Conservation (phyloP, 371 early-diverging fungal genomes). For the Encephalitozoon hellem region DNA sequence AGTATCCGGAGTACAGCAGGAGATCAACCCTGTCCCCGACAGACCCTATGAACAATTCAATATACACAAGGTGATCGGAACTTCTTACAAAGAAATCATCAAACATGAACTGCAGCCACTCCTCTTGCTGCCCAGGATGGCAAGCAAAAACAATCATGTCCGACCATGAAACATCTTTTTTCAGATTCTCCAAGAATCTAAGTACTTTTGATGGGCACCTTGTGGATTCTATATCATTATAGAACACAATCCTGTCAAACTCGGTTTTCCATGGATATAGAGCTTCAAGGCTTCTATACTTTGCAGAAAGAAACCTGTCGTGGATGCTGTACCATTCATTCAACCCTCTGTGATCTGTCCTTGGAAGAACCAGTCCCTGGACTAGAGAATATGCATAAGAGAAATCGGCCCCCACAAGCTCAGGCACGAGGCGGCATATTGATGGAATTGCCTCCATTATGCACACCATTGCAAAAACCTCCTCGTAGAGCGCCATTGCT, state of each 20-base stretch:
- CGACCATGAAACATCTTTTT: background rate
- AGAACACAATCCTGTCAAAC: conserved; percentile 6
- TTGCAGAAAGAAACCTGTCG: background rate
- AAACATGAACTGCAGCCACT: conserved; percentile 20
- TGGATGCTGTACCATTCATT: background rate
- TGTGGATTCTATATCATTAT: background rate
- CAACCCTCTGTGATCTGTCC: background rate
- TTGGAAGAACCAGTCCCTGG: background rate
- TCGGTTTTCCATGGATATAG: background rate
- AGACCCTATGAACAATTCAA: conserved; percentile 8
- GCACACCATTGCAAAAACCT: background rate
- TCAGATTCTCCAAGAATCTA: background rate
- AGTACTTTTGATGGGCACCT: background rate
- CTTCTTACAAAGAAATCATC: background rate
- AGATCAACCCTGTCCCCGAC: background rate
- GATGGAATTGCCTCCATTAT: background rate
- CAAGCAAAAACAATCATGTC: conserved; percentile 15
- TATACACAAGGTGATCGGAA: conserved; percentile 6
- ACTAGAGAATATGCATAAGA: background rate
- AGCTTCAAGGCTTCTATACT: background rate
- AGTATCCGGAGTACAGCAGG: background rate
- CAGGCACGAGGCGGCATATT: background rate
- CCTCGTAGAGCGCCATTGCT: background rate
- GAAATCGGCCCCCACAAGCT: background rate
- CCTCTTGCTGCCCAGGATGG: conserved; percentile 4